These are phyloP conservation scores for Puccinia novopanici DNA, from an alignment of 1,284 basidiomycete species.

Conservation along the genomic window DNA sequence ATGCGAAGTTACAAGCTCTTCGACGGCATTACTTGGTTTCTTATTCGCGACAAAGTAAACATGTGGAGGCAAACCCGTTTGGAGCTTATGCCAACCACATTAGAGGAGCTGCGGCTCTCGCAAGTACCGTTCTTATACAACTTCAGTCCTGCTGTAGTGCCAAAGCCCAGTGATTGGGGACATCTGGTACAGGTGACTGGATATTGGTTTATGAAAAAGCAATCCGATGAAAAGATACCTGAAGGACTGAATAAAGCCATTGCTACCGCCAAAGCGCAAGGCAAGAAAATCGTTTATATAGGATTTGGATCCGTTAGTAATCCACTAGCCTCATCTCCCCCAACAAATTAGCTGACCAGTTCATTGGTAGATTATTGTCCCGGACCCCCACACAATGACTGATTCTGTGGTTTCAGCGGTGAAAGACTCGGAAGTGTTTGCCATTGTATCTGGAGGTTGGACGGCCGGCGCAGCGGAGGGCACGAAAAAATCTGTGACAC, in stretches of 20 bases:
- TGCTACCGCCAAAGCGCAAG: conserved; percentile 53
- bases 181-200: conserved; percentile 55
- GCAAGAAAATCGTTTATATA: conserved; percentile 57
- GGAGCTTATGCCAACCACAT: conserved; percentile 54
- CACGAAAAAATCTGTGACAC: neutral
- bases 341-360: too few species aligned
- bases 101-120: conserved; percentile 53
- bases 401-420: conserved; percentile 53
- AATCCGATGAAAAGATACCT: conserved; percentile 14
- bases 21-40: conserved; percentile 57
- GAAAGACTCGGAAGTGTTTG: conserved; percentile 54
- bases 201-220: conserved; percentile 56
- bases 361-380: conserved; percentile 51
- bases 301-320: conserved; percentile 56
- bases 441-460: conserved; percentile 53
- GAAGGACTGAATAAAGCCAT: conserved; percentile 54
- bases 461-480: conserved; percentile 63
- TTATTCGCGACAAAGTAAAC: conserved; percentile 56
- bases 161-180: conserved; percentile 56
- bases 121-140: conserved; percentile 57
- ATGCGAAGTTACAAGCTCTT: conserved; percentile 54
- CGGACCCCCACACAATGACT: conserved; percentile 52
- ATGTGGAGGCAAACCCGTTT: conserved; percentile 56
- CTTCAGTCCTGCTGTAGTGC: conserved; percentile 56
- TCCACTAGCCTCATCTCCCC: neutral